phyloP scores from a whole-genome alignment of 75 land plant genomes.

The Gnetum montanum region DNA sequence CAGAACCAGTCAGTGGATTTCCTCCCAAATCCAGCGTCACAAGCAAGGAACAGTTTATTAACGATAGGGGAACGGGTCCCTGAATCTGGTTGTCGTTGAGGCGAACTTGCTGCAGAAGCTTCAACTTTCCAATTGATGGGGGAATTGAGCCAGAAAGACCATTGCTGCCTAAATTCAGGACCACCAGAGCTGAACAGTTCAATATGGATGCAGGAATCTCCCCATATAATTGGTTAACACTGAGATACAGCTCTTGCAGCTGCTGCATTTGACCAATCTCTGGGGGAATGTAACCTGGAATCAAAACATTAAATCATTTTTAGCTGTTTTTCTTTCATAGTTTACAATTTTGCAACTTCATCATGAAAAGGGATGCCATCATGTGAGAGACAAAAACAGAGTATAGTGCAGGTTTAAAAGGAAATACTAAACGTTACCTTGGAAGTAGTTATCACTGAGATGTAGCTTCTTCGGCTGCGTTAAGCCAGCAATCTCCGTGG shows the following conservation, averaged over 20 bases:
- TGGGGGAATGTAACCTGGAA: background rate
- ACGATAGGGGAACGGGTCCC: background rate
- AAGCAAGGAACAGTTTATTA: background rate
- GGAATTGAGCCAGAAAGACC: background rate
- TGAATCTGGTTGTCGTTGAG: background rate
- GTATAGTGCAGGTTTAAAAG: too few species aligned
- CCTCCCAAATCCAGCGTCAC: slow-evolving; percentile 1
- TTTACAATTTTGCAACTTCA: too few species aligned
- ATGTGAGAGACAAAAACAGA: too few species aligned
- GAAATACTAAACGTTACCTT: too few species aligned
- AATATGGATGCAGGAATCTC: background rate
- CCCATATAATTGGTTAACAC: background rate
- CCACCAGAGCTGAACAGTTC: background rate
- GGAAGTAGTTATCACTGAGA: too few species aligned
- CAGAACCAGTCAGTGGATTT: background rate
- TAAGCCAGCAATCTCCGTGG: too few species aligned
- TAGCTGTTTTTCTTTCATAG: too few species aligned
- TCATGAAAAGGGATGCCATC: too few species aligned
- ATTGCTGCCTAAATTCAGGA: background rate
- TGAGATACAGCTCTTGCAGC: background rate
- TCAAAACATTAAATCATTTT: too few species aligned
- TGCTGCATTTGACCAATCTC: background rate
- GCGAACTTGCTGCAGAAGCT: background rate
- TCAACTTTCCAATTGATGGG: background rate
- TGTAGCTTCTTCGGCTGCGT: too few species aligned